Evolutionary conservation across 2,329 filamentous ascomycete species (phyloP).

Genomic region (Falciphora oryzae): DNA sequence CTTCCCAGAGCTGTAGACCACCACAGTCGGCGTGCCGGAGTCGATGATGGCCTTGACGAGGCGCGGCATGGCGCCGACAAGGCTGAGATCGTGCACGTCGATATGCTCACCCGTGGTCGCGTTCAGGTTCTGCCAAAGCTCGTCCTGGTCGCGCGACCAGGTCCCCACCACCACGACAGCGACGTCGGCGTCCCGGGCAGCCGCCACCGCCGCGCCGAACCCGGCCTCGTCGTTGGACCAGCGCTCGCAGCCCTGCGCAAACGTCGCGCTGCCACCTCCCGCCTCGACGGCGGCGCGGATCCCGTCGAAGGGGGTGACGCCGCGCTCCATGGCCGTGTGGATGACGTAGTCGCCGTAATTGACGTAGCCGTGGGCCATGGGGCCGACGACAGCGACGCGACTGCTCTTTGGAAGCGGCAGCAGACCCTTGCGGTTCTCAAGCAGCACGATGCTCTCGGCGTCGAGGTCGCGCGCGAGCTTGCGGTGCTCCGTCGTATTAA

Average conservation of each 20-base stretch:
- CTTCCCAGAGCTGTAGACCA: constrained; percentile 65
- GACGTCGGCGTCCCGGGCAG: constrained; percentile 61
- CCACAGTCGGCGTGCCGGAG: constrained; percentile 61
- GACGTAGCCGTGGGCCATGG: constrained; percentile 60
- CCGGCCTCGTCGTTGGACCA: constrained; percentile 67
- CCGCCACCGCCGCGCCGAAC: constrained; percentile 60
- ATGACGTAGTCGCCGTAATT: constrained; percentile 68
- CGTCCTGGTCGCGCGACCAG: constrained; percentile 66
- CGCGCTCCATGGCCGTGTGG: constrained; percentile 54
- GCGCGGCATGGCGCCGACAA: constrained; percentile 64
- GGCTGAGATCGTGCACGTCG: constrained; percentile 55
- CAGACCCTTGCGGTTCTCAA: constrained; percentile 50
- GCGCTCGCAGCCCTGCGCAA: constrained; percentile 64
- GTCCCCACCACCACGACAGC: constrained; percentile 70
- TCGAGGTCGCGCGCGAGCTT: constrained; percentile 58
- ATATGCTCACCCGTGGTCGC: constrained; percentile 72
- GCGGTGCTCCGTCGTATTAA: constrained; percentile 56
- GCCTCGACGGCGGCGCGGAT: constrained; percentile 46
- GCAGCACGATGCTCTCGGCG: constrained; percentile 55
- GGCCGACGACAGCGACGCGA: constrained; percentile 68
- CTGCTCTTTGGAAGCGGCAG: constrained; percentile 56
- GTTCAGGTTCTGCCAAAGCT: constrained; percentile 66
- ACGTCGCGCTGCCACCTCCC: constrained; percentile 55
- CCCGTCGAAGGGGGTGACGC: constrained; percentile 64
- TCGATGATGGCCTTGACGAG: constrained; percentile 62